A percentile compares a stretch with the other conserved stretches of the same genome.
Conservation (phyloP, 352 stramenopile genomes). For the Pseudoperonospora humuli region DNA sequence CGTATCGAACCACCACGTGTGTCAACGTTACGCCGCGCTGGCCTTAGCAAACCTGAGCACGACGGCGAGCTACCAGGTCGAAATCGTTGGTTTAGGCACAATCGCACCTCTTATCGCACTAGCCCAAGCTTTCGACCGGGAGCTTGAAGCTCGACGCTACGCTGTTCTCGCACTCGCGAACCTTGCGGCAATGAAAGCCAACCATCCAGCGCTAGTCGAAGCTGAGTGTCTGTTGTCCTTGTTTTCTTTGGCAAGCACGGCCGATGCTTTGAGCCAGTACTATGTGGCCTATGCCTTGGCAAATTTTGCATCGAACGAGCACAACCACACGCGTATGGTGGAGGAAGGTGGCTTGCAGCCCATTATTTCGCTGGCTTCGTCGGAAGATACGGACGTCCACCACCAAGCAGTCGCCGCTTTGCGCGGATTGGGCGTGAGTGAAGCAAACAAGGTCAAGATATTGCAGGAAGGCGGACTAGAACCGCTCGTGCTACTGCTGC, state of each 20-base stretch:
- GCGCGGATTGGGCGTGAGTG: conserved; percentile 86
- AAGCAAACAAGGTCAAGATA: conserved; percentile 94
- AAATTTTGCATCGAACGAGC: conserved; percentile 90
- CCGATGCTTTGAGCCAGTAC: conserved; percentile 90
- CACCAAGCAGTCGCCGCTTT: conserved; percentile 91
- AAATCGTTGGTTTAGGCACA: conserved; percentile 91
- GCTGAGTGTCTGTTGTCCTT: conserved; percentile 87
- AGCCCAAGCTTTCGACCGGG: conserved; percentile 78
- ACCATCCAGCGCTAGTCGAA: conserved; percentile 90
- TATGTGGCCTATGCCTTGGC: conserved; percentile 93
- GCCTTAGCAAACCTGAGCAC: conserved; percentile 92
- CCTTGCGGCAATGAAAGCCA: conserved; percentile 90
- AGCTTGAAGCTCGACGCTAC: conserved; percentile 91
- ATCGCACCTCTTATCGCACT: conserved; percentile 88
- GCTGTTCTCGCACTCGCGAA: conserved; percentile 93
- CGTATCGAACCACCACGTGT: conserved; percentile 86
- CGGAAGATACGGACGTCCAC: conserved; percentile 89
- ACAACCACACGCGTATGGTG: conserved; percentile 91
- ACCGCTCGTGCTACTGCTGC: conserved; percentile 86
- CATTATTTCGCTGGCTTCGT: conserved; percentile 90
- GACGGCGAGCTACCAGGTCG: conserved; percentile 89
- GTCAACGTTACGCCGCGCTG: conserved; percentile 89
- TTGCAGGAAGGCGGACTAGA: conserved; percentile 94
- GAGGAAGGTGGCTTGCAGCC: conserved; percentile 93
- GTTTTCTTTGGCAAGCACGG: conserved; percentile 90